Conservation (phyloP, 148 eudicot genomes). For the Diospyros lotus region DNA sequence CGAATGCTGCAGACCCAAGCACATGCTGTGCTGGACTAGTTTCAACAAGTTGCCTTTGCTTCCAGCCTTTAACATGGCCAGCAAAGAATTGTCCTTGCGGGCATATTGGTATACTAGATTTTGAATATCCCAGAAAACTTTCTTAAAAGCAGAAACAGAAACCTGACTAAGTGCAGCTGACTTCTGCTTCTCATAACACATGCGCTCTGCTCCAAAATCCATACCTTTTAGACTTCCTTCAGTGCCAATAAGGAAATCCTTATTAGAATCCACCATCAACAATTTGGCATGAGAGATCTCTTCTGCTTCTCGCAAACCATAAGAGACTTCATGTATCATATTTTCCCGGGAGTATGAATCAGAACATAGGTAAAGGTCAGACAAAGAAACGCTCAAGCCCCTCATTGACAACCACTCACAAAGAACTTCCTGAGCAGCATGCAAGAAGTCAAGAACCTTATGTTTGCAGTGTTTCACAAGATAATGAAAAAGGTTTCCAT, state of each 20-base stretch:
- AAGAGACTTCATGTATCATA: constrained; percentile 63
- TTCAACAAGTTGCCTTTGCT: constrained; percentile 73
- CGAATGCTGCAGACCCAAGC: constrained; percentile 81
- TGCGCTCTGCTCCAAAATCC: constrained; percentile 31
- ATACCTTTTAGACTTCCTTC: constrained; percentile 32
- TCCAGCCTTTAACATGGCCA: constrained; percentile 83
- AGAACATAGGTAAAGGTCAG: constrained; percentile 75
- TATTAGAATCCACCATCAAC: constrained; percentile 51
- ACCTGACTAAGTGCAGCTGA: constrained; percentile 67
- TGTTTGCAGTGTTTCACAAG: constrained; percentile 49
- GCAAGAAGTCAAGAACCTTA: constrained; percentile 44
- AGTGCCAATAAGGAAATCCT: constrained; percentile 37
- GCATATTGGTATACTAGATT: constrained; percentile 56
- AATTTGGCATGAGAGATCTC: constrained; percentile 43
- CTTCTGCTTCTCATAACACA: constrained; percentile 52
- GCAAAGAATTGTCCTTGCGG: constrained; percentile 46
- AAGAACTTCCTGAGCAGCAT: constrained; percentile 70
- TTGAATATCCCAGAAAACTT: constrained; percentile 66
- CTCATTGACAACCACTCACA: constrained; percentile 76
- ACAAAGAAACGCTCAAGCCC: constrained; percentile 83
- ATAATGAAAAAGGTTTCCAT: constrained; percentile 54
- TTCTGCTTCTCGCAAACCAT: constrained; percentile 78
- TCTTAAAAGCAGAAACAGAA: constrained; percentile 64
- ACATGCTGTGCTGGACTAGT: constrained; percentile 85
- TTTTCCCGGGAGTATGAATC: constrained; percentile 44